Evolutionary conservation across 1,139 yeast species (phyloP).

Genomic region (Pichiaceae sp.): DNA sequence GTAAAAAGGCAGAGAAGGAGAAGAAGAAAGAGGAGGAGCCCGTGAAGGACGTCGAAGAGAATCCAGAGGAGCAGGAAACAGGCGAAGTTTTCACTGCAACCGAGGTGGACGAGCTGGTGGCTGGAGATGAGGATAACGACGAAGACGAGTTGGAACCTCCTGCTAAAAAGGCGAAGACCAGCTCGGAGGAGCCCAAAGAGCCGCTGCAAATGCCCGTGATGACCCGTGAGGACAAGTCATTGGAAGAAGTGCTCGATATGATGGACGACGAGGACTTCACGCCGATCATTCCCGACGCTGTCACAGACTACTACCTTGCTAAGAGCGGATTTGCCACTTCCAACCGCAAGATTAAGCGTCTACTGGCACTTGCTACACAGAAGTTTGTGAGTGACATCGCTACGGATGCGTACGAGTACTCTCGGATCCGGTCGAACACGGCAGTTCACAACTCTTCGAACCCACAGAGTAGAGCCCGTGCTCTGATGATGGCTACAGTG

Average conservation of each 20-base stretch:
- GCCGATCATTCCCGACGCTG: conserved; percentile 96
- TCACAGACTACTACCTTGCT: conserved; percentile 87
- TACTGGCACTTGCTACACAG: conserved; percentile 91
- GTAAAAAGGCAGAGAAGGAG: conserved; percentile 1
- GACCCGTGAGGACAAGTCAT: conserved; percentile 76
- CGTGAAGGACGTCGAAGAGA: conserved; percentile 1
- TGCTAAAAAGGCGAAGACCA: background rate
- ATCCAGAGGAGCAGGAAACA: conserved; percentile 1
- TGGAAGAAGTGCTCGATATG: conserved; percentile 74
- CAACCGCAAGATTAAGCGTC: conserved; percentile 71
- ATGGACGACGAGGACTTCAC: conserved; percentile 94
- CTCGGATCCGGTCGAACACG: conserved; percentile 77
- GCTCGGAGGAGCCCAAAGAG: conserved; percentile 6
- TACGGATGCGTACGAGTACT: conserved; percentile 92
- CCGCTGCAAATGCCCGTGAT: conserved; percentile 39
- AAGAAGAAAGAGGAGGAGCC: conserved; percentile 1
- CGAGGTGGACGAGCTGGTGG: conserved; percentile 3
- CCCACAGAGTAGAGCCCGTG: conserved; percentile 81
- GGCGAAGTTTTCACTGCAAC: conserved; percentile 2
- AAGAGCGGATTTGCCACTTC: conserved; percentile 83
- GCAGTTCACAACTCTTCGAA: conserved; percentile 78
- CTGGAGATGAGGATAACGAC: conserved; percentile 4
- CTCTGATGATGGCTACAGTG: conserved; percentile 42
- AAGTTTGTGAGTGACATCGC: conserved; percentile 92
- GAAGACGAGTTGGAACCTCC: conserved; percentile 1